Base-by-base conservation (phyloP, 2,329 filamentous ascomycete species). In the Chaetomium sp. region DNA sequence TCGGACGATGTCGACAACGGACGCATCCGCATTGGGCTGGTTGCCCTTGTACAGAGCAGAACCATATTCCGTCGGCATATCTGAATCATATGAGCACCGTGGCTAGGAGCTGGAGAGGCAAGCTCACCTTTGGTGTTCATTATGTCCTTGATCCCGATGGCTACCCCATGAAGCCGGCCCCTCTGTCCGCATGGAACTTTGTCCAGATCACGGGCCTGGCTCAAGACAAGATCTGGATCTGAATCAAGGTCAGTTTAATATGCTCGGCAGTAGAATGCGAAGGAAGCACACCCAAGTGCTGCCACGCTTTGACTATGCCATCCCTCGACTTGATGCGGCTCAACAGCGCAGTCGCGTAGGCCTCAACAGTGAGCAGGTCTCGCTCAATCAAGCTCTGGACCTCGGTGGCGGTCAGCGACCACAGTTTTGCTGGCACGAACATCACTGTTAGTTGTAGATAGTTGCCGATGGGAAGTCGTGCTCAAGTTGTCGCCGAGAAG, bases 121-220 rank as follows among this genome's bases (percentile, higher is more conserved):
- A 27, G 19, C 19, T 27, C 19, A 27, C 19, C 19, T 74, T 78
- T 79, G 0, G 77, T 84, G 62, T 73, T 74, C 59, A 84, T 80
- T 2, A 84, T 72, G 70, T 85, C 82, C 64, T 85, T 85, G 9
- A 85, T 72, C 0, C 72, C 82, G n/a, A 85, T 68, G 0, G 79
- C 74, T 6, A 85, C 65, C 1, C 81, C 81, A 62, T 84, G 80
- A 0, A 85, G 66, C 0, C 77, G 78, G 0, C 81, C 80, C 53
- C 81, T 70, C 54, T 79, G 60, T 1, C 72, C 69, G 0, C 59
- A 44, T 0, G 80, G 76, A 2, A 83, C 59, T 32, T 68, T 59
- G 61, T 85, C 81, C 0, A 85, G 72, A 9, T 66, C 66, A 44
- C 67, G 70, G 0, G 82, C 81, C 55, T 79, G 74, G 12, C 34